Evolutionary conservation across 805 yeast genomes (phyloP).

Genomic region (Candida hispaniensis): DNA sequence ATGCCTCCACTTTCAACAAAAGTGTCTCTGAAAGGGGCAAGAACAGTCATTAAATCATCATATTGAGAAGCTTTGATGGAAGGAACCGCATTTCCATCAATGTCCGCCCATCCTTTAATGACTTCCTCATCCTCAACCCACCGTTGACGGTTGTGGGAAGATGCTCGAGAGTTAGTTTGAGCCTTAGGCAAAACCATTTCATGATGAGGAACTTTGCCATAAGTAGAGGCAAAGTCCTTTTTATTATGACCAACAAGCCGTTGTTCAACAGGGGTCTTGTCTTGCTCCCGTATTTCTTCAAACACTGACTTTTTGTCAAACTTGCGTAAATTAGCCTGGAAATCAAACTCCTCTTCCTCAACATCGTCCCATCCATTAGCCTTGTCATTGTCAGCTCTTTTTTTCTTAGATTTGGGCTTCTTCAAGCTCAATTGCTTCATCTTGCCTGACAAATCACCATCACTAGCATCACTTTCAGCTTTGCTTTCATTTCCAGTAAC

Average conservation of each 20-base stretch:
- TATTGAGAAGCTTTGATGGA: conserved; percentile 67
- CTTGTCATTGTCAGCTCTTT: conserved; percentile 2
- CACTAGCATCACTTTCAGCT: conserved; percentile 1
- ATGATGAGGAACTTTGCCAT: conserved; percentile 6
- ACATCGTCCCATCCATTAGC: conserved; percentile 3
- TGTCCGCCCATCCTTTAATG: conserved; percentile 6
- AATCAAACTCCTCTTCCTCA: conserved; percentile 56
- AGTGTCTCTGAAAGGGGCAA: conserved; percentile 43
- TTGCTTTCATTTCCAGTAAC: too few relatives aligned
- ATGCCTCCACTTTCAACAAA: conserved; percentile 59
- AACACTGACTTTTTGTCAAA: conserved; percentile 75
- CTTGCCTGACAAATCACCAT: conserved; percentile 5
- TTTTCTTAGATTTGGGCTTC: conserved; percentile 4
- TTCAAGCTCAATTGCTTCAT: conserved; percentile 11
- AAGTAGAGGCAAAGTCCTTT: conserved; percentile 23
- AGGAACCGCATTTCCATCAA: conserved; percentile 20
- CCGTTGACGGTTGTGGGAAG: too few relatives aligned
- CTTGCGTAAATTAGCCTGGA: conserved; percentile 65
- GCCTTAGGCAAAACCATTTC: conserved; percentile 58
- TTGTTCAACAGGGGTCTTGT: conserved; percentile 45
- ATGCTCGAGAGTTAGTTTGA: conserved; percentile 19
- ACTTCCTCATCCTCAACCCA: conserved; percentile 12
- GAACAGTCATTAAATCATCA: conserved; percentile 57
- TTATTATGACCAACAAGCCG: conserved; percentile 67
- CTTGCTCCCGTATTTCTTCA: conserved; percentile 59